Conservation (phyloP, 169 alveolate species). For the Pseudocohnilembus persalinus region DNA sequence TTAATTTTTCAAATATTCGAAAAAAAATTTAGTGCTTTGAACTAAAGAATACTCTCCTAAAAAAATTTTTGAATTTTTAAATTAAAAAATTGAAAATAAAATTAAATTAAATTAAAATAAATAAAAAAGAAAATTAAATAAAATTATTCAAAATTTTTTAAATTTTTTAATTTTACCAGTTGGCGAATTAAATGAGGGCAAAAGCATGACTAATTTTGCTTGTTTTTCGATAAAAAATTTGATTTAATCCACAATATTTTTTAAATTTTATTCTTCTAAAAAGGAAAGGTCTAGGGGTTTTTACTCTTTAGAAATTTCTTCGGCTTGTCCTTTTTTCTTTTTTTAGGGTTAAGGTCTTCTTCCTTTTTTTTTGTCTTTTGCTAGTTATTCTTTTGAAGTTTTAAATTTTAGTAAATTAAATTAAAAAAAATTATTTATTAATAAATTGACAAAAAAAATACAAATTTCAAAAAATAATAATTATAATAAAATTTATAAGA, state of each 20-base stretch:
- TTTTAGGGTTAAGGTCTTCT: constrained; percentile 28
- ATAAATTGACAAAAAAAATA: too few relatives aligned
- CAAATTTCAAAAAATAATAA: too few relatives aligned
- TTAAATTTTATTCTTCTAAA: not conserved
- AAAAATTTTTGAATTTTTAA: too few relatives aligned
- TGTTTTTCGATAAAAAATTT: not conserved
- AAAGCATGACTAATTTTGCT: not conserved
- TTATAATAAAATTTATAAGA: not conserved
- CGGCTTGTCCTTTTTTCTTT: constrained; percentile 23
- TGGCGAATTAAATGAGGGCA: not conserved
- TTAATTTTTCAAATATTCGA: constrained; percentile 42
- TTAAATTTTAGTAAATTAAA: too few relatives aligned
- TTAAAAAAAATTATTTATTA: too few relatives aligned
- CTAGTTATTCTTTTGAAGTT: constrained; percentile 29
- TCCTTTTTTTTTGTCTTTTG: constrained; percentile 37
- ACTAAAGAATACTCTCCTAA: constrained; percentile 38
- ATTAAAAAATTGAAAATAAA: too few relatives aligned
- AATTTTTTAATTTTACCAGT: not conserved
- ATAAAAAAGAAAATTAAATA: too few relatives aligned
- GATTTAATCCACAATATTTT: not conserved
- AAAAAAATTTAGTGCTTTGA: constrained; percentile 35
- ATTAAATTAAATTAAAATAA: not conserved
- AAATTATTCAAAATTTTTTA: too few relatives aligned
- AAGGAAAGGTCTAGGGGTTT: not conserved
- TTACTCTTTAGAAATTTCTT: constrained; percentile 17